phyloP scores from a whole-genome alignment of 441 rosid genomes.

The Euphorbia corollata region DNA sequence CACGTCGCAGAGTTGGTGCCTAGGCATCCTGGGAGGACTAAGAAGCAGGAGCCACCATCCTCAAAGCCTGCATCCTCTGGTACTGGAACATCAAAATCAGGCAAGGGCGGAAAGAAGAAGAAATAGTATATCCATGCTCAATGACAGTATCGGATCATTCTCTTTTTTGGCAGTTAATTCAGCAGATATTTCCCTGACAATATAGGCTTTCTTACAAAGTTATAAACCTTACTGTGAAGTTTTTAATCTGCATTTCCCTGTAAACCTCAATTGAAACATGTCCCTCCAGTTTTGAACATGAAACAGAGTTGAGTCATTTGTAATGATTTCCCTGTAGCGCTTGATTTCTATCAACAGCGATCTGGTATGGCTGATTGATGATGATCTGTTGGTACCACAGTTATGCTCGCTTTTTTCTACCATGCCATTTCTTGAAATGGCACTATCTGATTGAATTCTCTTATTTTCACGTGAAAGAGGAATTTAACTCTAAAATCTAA shows the following conservation, averaged over 20 bases:
- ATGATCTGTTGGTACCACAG: no score
- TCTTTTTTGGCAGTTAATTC: neutral
- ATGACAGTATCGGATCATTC: neutral
- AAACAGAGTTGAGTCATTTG: neutral
- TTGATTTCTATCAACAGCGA: neutral
- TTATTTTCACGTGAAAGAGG: neutral
- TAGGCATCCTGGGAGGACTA: slow-evolving; percentile 74
- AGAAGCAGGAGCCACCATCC: slow-evolving; percentile 73
- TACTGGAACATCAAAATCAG: slow-evolving; percentile 59
- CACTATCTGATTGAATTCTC: neutral
- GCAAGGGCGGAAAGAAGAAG: slow-evolving; percentile 84
- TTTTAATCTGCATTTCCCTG: neutral
- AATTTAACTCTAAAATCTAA: no score
- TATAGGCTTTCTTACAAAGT: neutral
- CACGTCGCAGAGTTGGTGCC: slow-evolving; percentile 84
- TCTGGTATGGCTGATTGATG: neutral
- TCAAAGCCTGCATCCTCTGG: slow-evolving; percentile 30
- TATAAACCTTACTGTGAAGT: neutral
- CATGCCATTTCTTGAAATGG: no score
- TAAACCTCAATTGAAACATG: neutral
- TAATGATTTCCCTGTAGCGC: neutral
- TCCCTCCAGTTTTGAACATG: neutral
- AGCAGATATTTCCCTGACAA: no score
- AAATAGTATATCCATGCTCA: slow-evolving; percentile 30
- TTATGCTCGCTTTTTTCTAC: no score